Conservation (phyloP, 768 basidiomycete species). For the Russula virescens region DNA sequence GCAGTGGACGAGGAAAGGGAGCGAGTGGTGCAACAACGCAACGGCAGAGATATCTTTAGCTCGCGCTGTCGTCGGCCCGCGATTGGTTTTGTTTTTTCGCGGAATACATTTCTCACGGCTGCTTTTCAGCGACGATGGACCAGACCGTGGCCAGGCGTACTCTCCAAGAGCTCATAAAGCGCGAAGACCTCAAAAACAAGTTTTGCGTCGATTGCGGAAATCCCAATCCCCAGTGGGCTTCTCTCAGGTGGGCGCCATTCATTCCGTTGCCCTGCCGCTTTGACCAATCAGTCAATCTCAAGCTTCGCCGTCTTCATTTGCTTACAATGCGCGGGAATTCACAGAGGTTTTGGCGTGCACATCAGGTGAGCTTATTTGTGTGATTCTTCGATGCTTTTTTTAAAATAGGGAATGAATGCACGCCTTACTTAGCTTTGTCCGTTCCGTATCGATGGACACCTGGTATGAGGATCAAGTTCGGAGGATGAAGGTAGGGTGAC, state of each 20-base stretch:
- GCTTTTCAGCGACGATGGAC: constrained; percentile 34
- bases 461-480: constrained; percentile 87
- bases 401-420: constrained; percentile 15
- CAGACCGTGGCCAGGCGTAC: constrained; percentile 63
- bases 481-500: constrained; percentile 71
- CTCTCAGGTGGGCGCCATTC: constrained; percentile 48
- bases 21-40: no score
- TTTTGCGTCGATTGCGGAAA: constrained; percentile 76
- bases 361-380: constrained; percentile 49
- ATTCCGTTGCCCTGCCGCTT: neutral
- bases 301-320: constrained; percentile 89
- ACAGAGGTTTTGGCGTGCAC: constrained; percentile 91
- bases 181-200: constrained; percentile 69
- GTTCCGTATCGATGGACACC: constrained; percentile 94
- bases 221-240: constrained; percentile 97
- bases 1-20: neutral
- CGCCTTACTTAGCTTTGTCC: constrained; percentile 59
- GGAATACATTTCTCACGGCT: neutral
- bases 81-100: no score
- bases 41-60: no score
- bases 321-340: constrained; percentile 79
- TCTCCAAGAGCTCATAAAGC: constrained; percentile 68
- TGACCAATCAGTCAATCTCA: constrained; percentile 28
- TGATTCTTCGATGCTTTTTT: neutral
- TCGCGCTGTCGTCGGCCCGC: no score